Conservation (phyloP, 1,284 basidiomycete species). For the Pseudozyma hubeiensis region DNA sequence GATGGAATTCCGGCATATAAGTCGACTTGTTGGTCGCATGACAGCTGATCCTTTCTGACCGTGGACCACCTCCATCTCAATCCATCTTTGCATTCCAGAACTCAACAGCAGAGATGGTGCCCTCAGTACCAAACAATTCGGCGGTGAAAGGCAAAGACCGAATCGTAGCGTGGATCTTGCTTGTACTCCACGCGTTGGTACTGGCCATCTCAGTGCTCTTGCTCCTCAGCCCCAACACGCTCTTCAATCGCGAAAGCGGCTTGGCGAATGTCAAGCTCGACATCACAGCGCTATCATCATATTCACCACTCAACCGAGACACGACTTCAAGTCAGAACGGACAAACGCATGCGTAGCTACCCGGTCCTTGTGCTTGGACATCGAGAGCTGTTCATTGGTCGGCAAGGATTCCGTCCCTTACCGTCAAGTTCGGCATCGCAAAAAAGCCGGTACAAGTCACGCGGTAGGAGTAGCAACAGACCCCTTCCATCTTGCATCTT, state of each 20-base stretch:
- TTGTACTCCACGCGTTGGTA: constrained; percentile 23
- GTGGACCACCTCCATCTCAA: constrained; percentile 5
- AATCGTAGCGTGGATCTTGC: constrained; percentile 27
- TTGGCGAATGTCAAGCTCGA: constrained; percentile 41
- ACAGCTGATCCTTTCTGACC: too few species aligned
- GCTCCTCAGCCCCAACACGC: constrained; percentile 30
- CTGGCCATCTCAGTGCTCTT: constrained; percentile 16
- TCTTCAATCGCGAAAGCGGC: constrained; percentile 22
- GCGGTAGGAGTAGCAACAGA: too few species aligned
- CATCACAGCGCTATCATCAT: not conserved
- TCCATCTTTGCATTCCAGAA: too few species aligned
- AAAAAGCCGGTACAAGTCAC: too few species aligned
- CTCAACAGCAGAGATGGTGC: not conserved
- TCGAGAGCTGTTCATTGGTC: too few species aligned
- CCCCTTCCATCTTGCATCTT: too few species aligned
- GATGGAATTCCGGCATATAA: too few species aligned
- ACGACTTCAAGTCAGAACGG: constrained; percentile 5
- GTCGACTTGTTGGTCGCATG: too few species aligned
- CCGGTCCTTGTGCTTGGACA: too few species aligned
- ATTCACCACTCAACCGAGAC: not conserved
- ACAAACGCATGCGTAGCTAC: not conserved
- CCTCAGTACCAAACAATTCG: not conserved
- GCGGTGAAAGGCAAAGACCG: constrained; percentile 24
- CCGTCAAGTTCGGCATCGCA: too few species aligned
- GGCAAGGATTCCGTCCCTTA: too few species aligned